Percentiles rank a stretch among this genome's conserved stretches.
Evolutionary conservation across 495 filamentous ascomycete species (phyloP).

Genomic region (Penicillium bovifimosum): DNA sequence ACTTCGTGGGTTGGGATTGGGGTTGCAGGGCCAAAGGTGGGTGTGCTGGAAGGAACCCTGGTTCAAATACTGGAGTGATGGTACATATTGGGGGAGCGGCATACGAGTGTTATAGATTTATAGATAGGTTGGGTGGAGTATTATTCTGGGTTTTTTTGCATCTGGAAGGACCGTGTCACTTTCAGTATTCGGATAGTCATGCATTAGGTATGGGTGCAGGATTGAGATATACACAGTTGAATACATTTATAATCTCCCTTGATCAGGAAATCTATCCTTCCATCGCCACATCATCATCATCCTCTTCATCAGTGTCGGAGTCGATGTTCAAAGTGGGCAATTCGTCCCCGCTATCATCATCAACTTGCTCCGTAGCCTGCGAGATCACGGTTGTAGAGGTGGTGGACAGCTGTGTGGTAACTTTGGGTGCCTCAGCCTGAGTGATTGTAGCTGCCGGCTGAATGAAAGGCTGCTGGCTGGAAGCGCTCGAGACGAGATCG

Average conservation of each 20-base stretch:
- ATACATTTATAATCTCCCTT: background rate
- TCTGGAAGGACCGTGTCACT: background rate
- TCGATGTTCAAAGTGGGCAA: constrained; percentile 45
- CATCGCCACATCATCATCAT: constrained; percentile 36
- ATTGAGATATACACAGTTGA: background rate
- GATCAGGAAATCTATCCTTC: constrained; percentile 17
- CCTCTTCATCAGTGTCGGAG: constrained; percentile 41
- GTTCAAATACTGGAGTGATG: constrained; percentile 46
- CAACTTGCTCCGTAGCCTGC: constrained; percentile 10
- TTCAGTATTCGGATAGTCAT: background rate
- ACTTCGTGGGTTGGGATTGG: constrained; percentile 49
- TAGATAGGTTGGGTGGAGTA: no score
- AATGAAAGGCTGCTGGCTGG: constrained; percentile 3
- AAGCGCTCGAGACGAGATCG: constrained; percentile 6
- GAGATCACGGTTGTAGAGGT: constrained; percentile 4
- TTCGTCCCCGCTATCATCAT: constrained; percentile 46
- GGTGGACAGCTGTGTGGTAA: constrained; percentile 9
- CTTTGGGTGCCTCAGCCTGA: constrained; percentile 6
- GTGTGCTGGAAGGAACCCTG: constrained; percentile 53
- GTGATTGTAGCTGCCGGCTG: constrained; percentile 12
- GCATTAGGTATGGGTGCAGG: background rate
- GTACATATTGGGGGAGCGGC: constrained; percentile 62
- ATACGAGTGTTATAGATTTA: constrained; percentile 25
- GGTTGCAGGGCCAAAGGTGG: constrained; percentile 43
- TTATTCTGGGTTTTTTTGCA: background rate